Evolutionary conservation across 2,329 filamentous ascomycete genomes (phyloP), one percentile per base, ranked within the genome.

Genomic region (Immersiporthe knoxdaviesiana): DNA sequence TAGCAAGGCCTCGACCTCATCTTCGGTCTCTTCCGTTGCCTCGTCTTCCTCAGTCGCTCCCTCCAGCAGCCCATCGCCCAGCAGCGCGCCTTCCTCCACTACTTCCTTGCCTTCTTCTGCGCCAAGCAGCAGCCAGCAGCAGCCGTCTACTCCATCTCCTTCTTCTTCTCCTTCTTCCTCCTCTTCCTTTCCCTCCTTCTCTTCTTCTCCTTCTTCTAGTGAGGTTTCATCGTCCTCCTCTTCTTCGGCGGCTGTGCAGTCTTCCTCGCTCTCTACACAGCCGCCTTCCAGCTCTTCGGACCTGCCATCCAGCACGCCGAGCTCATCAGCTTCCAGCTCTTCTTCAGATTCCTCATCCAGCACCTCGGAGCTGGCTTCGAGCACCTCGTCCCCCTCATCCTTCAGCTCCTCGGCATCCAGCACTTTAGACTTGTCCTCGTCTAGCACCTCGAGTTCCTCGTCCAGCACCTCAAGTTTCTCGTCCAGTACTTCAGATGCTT

Each of bases 111-210:
- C 52, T 16, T 56, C 52, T 56, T 56, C 52, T 32, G 24, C 52
- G 24, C 24, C 24, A 32, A 60, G 58, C 58, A 60, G 32, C 58
- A 60, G 58, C 8, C 52, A 56, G 52, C 52, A 56, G 52, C 24
- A 56, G 24, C 32, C 52, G 14, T 56, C 52, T 56, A 30, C 52
- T 18, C 12, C 27, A 56, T 56, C 52, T 56, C 27, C 52, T 56
- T 30, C 52, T 16, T 2, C 21, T n/a, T 47, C 44, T 47, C 5
- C 39, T 44, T 47, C 41, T 47, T 18, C 18, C 5, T 2, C 21
- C 10, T 47, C 44, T 47, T 16, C 39, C 18, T 47, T 47, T 18
- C 18, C 5, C 52, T 56, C 27, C 52, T 56, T 30, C 52, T 16
- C 21, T n/a, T 47, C 44, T 47, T 16, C 39, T 44, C 21, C 41